A percentile compares a stretch with the other conserved stretches of the same genome.
Conservation (phyloP, 495 filamentous ascomycete genomes). For the Neurospora sp. region DNA sequence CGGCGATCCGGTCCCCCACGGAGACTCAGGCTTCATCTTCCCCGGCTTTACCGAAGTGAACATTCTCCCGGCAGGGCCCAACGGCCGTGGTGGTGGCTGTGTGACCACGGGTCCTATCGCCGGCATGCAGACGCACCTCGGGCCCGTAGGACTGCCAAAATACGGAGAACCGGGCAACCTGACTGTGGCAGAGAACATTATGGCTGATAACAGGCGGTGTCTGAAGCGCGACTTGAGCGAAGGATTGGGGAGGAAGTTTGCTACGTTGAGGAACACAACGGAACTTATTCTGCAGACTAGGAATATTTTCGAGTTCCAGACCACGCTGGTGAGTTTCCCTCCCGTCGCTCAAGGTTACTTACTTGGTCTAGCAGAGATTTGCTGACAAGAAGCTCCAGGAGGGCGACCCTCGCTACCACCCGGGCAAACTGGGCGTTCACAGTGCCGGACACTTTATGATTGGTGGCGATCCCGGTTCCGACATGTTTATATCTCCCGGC, state of each 20-base stretch:
- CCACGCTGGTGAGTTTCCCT: slow-evolving; percentile 18
- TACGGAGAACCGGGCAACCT: slow-evolving; percentile 13
- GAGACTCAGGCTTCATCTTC: slow-evolving; percentile 8
- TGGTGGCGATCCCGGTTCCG: slow-evolving; percentile 46
- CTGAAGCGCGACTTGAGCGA: slow-evolving; percentile 54
- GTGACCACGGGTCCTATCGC: slow-evolving; percentile 42
- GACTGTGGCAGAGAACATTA: not conserved
- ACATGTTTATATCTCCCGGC: slow-evolving; percentile 46
- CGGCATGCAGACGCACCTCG: slow-evolving; percentile 36
- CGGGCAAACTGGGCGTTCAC: slow-evolving; percentile 41
- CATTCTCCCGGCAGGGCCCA: slow-evolving; percentile 30
- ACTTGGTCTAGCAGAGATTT: not conserved
- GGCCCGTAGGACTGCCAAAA: slow-evolving; percentile 28
- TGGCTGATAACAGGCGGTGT: slow-evolving; percentile 49
- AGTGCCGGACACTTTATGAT: slow-evolving; percentile 53
- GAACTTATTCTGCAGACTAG: slow-evolving; percentile 35
- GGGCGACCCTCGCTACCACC: slow-evolving; percentile 33
- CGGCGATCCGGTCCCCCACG: slow-evolving; percentile 34
- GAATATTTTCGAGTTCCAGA: slow-evolving; percentile 43
- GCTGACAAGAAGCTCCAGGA: slow-evolving; percentile 10
- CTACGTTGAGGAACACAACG: slow-evolving; percentile 36
- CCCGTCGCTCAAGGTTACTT: slow-evolving; percentile 1
- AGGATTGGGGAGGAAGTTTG: slow-evolving; percentile 30
- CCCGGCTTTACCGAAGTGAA: not conserved
- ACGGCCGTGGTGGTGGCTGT: slow-evolving; percentile 47